Evolutionary conservation across 345 rosid genomes (phyloP).

Genomic region (Aquilaria yunnanensis): DNA sequence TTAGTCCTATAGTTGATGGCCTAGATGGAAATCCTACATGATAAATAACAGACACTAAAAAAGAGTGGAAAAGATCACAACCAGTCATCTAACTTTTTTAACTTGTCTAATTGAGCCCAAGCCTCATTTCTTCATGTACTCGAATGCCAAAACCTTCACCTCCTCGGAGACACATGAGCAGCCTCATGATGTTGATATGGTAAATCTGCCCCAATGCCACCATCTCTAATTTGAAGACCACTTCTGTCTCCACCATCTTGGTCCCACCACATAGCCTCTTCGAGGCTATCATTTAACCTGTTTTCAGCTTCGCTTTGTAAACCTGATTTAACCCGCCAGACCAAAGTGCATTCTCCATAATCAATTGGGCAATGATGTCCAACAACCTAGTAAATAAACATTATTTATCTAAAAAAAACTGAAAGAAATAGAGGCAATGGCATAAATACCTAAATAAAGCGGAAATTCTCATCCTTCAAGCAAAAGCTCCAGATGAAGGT

Average conservation of each 20-base stretch:
- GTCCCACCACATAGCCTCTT: constrained; percentile 41
- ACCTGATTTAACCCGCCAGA: constrained; percentile 65
- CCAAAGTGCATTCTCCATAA: constrained; percentile 46
- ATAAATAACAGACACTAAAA: no score
- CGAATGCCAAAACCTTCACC: constrained; percentile 44
- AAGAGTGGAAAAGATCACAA: no score
- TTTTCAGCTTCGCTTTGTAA: constrained; percentile 38
- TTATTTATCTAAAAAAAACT: no score
- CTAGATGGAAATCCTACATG: no score
- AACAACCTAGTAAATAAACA: no score
- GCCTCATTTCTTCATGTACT: constrained; percentile 73
- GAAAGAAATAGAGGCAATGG: no score
- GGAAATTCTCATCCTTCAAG: constrained; percentile 28
- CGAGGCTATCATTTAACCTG: constrained; percentile 58
- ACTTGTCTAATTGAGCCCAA: constrained; percentile 21
- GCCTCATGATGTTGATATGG: constrained; percentile 56
- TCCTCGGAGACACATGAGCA: constrained; percentile 49
- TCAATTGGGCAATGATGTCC: constrained; percentile 22
- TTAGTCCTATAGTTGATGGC: no score
- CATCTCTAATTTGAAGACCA: constrained; percentile 44
- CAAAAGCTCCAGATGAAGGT: constrained; percentile 29
- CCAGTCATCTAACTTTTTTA: no score
- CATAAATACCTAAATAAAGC: neutral
- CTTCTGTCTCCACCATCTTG: constrained; percentile 25
- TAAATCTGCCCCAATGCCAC: constrained; percentile 55